Evolutionary conservation across 2,329 filamentous ascomycete genomes (phyloP).

Genomic region (Penicillium sp.): DNA sequence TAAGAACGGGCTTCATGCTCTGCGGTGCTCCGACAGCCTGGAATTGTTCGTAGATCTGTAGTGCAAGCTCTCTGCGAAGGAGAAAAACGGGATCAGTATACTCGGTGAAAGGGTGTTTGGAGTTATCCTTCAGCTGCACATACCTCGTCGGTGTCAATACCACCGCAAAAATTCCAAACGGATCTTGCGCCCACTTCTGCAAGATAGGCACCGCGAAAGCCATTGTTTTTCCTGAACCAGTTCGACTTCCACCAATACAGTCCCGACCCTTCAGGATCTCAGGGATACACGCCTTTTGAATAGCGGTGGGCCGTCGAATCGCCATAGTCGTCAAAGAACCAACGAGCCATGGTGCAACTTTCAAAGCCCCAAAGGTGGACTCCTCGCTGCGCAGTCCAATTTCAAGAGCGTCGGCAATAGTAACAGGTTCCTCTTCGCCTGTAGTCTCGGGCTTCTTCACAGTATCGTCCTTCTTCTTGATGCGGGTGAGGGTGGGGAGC

Average conservation of each 20-base stretch:
- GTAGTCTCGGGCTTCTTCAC: conserved; percentile 16
- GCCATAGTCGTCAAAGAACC: conserved; percentile 73
- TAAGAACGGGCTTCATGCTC: conserved; percentile 79
- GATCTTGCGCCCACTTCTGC: conserved; percentile 90
- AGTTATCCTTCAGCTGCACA: conserved; percentile 6
- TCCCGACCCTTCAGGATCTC: conserved; percentile 88
- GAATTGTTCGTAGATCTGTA: conserved; percentile 96
- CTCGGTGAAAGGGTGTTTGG: background rate
- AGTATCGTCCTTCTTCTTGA: conserved; percentile 38
- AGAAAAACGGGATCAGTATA: background rate
- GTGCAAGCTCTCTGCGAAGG: conserved; percentile 71
- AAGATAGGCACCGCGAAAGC: conserved; percentile 93
- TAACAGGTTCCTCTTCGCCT: conserved; percentile 36
- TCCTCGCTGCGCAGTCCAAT: conserved; percentile 45
- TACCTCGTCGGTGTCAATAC: conserved; percentile 83
- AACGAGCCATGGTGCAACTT: conserved; percentile 82
- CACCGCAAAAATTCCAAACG: conserved; percentile 83
- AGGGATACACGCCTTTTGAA: conserved; percentile 90
- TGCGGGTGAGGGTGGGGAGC: conserved; percentile 41
- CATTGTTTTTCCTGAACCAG: conserved; percentile 95
- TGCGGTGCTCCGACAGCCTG: conserved; percentile 87
- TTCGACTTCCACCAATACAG: conserved; percentile 91
- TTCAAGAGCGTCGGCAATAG: conserved; percentile 41
- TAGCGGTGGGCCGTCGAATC: conserved; percentile 84
- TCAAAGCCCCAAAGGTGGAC: conserved; percentile 67